Conservation (phyloP, 2,329 filamentous ascomycete species). For the Dothideomycetes sp. region DNA sequence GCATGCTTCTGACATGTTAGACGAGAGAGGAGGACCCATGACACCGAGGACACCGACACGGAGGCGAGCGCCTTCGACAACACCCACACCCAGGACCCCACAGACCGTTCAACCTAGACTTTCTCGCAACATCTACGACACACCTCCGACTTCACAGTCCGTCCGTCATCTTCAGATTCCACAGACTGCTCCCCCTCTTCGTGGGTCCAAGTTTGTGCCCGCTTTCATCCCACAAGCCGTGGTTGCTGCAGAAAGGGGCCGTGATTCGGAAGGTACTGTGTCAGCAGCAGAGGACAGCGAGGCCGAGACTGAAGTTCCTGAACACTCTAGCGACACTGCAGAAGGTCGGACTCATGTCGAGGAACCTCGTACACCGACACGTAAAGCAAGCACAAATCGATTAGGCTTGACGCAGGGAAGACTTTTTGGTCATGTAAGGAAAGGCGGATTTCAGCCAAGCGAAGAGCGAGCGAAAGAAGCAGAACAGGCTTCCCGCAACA, state of each 20-base stretch:
- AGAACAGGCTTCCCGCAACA: too few species aligned
- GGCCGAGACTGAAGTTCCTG: slow-evolving; percentile 54
- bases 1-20: slow-evolving; percentile 64
- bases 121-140: slow-evolving; percentile 15
- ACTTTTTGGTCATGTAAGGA: slow-evolving; percentile 5
- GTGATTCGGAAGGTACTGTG: slow-evolving; percentile 55
- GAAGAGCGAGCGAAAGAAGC: neutral
- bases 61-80: slow-evolving; percentile 31
- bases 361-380: slow-evolving; percentile 5
- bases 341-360: slow-evolving; percentile 27
- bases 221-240: neutral
- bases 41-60: slow-evolving; percentile 51
- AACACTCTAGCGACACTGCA: slow-evolving; percentile 39
- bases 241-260: slow-evolving; percentile 1
- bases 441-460: neutral
- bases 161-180: slow-evolving; percentile 13
- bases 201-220: slow-evolving; percentile 2
- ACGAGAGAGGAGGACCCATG: slow-evolving; percentile 55
- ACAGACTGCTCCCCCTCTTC: slow-evolving; percentile 13
- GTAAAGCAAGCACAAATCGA: neutral
- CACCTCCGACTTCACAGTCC: slow-evolving; percentile 29
- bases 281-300: slow-evolving; percentile 53
- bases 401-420: neutral
- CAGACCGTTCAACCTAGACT: slow-evolving; percentile 14
- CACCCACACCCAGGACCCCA: slow-evolving; percentile 24